Conservation (phyloP, 805 yeast species). For the Komagataella phaffii region DNA sequence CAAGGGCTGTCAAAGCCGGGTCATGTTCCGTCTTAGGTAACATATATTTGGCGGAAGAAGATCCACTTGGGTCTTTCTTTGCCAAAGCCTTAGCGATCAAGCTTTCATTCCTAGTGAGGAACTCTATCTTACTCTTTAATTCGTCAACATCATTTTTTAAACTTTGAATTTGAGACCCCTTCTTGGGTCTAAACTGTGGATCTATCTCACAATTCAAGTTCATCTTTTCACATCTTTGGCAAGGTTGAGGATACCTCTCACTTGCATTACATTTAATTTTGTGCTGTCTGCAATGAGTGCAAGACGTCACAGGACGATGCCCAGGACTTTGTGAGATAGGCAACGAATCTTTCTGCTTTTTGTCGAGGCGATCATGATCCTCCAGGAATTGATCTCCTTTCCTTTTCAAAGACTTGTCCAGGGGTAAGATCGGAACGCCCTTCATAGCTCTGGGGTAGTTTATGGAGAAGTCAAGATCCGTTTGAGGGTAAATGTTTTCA, state of each 20-base stretch:
- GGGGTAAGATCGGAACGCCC: background rate
- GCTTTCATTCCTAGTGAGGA: slow-evolving; percentile 50
- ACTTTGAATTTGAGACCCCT: slow-evolving; percentile 81
- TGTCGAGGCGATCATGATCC: background rate
- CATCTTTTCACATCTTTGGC: slow-evolving; percentile 74
- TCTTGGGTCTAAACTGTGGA: slow-evolving; percentile 82
- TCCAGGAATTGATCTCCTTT: background rate
- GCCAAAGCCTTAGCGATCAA: slow-evolving; percentile 51
- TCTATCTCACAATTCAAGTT: slow-evolving; percentile 76
- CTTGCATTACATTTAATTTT: slow-evolving; percentile 89
- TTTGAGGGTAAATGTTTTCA: background rate
- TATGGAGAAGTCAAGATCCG: background rate
- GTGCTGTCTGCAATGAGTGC: slow-evolving; percentile 91
- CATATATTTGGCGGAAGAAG: slow-evolving; percentile 2
- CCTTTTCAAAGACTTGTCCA: background rate
- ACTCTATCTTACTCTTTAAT: slow-evolving; percentile 57
- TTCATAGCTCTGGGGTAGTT: background rate
- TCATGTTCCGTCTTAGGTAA: background rate
- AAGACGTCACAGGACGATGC: slow-evolving; percentile 83
- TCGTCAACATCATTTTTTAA: slow-evolving; percentile 79
- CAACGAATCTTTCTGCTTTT: background rate
- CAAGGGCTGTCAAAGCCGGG: background rate
- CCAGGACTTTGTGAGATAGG: slow-evolving; percentile 23
- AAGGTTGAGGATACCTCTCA: slow-evolving; percentile 68
- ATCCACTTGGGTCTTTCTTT: slow-evolving; percentile 11